These are phyloP conservation scores for Calocera cornea DNA, from an alignment of 768 basidiomycete genomes.

Conservation along the genomic window DNA sequence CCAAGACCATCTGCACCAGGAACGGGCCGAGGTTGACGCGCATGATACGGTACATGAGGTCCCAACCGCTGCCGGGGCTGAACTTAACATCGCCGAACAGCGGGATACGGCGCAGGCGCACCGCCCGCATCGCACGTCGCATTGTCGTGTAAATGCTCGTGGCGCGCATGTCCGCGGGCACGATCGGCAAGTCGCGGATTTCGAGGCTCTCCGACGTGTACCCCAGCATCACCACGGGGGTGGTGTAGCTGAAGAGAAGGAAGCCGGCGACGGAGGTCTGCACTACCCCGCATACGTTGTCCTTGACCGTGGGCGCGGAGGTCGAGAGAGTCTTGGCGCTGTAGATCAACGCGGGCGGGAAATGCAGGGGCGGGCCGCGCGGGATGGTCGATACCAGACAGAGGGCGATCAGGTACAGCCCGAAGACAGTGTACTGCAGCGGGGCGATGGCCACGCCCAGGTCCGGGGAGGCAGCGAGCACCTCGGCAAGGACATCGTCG, in stretches of 20 bases:
- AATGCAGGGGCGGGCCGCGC: conserved; percentile 61
- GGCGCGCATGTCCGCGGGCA: conserved; percentile 57
- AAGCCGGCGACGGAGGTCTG: conserved; percentile 27
- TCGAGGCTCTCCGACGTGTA: conserved; percentile 60
- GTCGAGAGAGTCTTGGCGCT: conserved; percentile 50
- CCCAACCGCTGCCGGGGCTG: conserved; percentile 48
- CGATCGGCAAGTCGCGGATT: conserved; percentile 76
- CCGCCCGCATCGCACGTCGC: conserved; percentile 40
- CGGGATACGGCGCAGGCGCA: conserved; percentile 26
- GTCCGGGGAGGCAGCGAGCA: not conserved
- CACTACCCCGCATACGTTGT: conserved; percentile 58
- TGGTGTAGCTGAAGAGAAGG: conserved; percentile 78
- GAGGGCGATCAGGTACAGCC: conserved; percentile 35
- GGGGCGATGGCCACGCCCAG: conserved; percentile 5
- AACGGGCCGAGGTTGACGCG: conserved; percentile 40
- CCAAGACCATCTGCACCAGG: conserved; percentile 34
- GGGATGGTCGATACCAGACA: conserved; percentile 43
- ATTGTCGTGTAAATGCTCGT: conserved; percentile 46
- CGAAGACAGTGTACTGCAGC: conserved; percentile 43
- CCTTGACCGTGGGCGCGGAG: conserved; percentile 46
- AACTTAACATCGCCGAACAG: conserved; percentile 36
- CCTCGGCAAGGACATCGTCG: not conserved
- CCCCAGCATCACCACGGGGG: conserved; percentile 75
- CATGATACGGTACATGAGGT: conserved; percentile 46
- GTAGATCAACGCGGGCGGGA: conserved; percentile 60